phyloP scores from a whole-genome alignment of 2,329 filamentous ascomycete genomes.

The Chaetomium sp. region DNA sequence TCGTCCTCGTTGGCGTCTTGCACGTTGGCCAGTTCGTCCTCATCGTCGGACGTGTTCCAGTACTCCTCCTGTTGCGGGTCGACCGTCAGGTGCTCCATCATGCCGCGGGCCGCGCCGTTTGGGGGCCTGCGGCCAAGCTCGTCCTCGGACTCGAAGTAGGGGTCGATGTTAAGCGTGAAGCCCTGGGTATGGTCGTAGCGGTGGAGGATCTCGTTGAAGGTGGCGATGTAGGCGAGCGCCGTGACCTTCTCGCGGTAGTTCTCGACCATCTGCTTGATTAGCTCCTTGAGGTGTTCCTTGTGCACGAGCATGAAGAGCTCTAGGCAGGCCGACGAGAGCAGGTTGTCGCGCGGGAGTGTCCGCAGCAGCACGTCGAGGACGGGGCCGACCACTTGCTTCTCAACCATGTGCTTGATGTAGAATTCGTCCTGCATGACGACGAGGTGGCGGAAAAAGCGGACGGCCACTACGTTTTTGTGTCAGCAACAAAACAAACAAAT shows the following conservation, averaged over 20 bases:
- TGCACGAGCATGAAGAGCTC: conserved; percentile 92
- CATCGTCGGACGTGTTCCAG: conserved; percentile 83
- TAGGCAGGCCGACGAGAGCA: conserved; percentile 87
- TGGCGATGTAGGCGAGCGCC: conserved; percentile 73
- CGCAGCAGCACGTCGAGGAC: conserved; percentile 78
- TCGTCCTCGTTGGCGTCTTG: conserved; percentile 1
- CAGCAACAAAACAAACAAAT: conserved; percentile 6
- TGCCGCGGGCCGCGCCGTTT: conserved; percentile 44
- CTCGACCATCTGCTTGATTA: conserved; percentile 78
- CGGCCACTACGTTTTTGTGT: conserved; percentile 52
- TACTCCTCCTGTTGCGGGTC: conserved; percentile 88
- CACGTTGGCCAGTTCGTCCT: conserved; percentile 53
- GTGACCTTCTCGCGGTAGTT: conserved; percentile 74
- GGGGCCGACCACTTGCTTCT: conserved; percentile 74
- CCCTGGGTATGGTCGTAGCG: conserved; percentile 74
- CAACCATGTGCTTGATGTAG: conserved; percentile 77
- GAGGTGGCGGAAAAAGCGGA: conserved; percentile 89
- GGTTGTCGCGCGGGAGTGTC: conserved; percentile 85
- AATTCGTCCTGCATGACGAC: conserved; percentile 84
- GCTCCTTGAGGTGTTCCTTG: conserved; percentile 70
- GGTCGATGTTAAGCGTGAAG: conserved; percentile 57
- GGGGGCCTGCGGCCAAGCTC: conserved; percentile 39
- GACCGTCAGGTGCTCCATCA: conserved; percentile 64
- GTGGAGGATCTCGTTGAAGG: conserved; percentile 68
- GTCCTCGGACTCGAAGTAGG: conserved; percentile 65